Evolutionary conservation across 768 basidiomycete genomes (phyloP).

Genomic region (Trametopsis cervina): DNA sequence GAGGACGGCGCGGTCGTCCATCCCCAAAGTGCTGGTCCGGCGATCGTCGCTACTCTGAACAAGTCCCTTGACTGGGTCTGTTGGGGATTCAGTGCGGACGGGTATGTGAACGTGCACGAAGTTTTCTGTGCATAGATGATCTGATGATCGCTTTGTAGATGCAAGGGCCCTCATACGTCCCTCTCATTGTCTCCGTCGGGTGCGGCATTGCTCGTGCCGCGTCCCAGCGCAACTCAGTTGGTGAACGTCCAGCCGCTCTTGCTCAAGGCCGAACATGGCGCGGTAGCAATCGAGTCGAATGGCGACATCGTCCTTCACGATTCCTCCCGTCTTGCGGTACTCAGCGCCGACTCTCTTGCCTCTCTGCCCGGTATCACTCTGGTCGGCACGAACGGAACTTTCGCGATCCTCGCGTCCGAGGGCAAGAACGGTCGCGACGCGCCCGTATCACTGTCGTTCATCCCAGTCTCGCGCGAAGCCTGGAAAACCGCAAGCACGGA

Average conservation of each 20-base stretch:
- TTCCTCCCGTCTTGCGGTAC: background rate
- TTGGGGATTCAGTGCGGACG: conserved; percentile 14
- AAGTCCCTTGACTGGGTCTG: conserved; percentile 12
- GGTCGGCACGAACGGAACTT: background rate
- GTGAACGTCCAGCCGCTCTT: conserved; percentile 13
- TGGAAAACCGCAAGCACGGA: background rate
- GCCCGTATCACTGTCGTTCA: conserved; percentile 9
- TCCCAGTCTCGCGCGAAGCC: background rate
- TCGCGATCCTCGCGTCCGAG: background rate
- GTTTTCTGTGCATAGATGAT: too few relatives aligned
- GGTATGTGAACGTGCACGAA: conserved; percentile 11
- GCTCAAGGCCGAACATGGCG: conserved; percentile 6
- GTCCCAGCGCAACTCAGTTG: background rate
- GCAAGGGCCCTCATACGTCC: background rate
- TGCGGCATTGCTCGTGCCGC: conserved; percentile 13
- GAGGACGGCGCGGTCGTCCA: conserved; percentile 9
- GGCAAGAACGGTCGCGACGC: background rate
- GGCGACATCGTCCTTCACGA: conserved; percentile 7
- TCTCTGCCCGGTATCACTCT: background rate
- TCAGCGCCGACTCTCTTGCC: background rate
- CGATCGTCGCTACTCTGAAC: conserved; percentile 12
- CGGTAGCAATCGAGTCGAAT: conserved; percentile 7
- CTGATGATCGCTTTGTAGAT: background rate
- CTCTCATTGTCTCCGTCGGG: background rate
- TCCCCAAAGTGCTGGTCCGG: background rate